Evolutionary conservation across 192 early-diverging fungal genomes (phyloP), one percentile per base, ranked within the genome.

Genomic region (Gigaspora rosea): DNA sequence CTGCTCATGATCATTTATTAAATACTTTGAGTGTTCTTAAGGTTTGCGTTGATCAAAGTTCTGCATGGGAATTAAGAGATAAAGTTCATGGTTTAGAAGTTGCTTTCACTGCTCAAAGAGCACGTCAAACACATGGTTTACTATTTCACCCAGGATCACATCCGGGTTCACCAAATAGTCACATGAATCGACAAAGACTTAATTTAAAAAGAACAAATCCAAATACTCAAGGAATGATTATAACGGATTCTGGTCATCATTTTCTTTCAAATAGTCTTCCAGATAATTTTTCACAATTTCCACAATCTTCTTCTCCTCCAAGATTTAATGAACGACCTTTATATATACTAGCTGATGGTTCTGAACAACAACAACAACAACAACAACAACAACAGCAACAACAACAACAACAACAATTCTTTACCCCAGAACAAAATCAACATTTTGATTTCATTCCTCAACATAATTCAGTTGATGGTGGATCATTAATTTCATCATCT

Each of bases 1-100:
- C 59, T 50, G 73, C 73, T 41, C 51, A 56, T 50, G 73, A 75
- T 50, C 61, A 75, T 64, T 64, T 75, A 35, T 61, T 64, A 35
- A 22, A 41, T 50, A 64, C 73, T 48, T 64, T 75, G 49, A 22
- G 59, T 22, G 73, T 75, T 22, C 61, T 75, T 9, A 48, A 36
- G 51, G 49, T 75, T 64, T 75, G 73, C 2, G 61, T 75, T 64
- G 73, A 75, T 32, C 73, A 75, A 16, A 63, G 69, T 71, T 46
- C 50, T 2, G 69, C 69, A 12, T 52, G 27, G 69, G 69, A 71
- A 50, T 41, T 71, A 50, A 11, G 69, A 35, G 69, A 71, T 35
- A 71, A 71, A 71, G 69, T 71, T 33, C 20, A 50, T 27, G 12
- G 6, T 32, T 36, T 71, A 16, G 50, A 71, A 71, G 49, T 20